phyloP scores from a whole-genome alignment of 2,329 filamentous ascomycete species.

The Hypoxylon sp. region DNA sequence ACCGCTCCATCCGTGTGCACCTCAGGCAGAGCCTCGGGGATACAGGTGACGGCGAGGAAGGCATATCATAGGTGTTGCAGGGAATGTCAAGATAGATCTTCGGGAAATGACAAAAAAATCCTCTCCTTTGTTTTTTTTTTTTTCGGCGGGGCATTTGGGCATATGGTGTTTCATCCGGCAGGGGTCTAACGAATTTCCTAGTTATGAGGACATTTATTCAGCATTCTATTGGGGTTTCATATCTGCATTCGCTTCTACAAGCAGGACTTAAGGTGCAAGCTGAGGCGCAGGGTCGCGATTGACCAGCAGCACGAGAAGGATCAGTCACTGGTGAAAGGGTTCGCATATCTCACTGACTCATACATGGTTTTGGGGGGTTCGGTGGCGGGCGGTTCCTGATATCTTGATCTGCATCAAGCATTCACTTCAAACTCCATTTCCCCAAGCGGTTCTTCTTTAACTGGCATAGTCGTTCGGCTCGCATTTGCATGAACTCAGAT shows the following conservation, averaged over 20 bases:
- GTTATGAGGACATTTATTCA: constrained; percentile 34
- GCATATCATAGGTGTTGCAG: constrained; percentile 44
- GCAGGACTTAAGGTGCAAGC: constrained; percentile 36
- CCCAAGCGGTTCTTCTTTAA: constrained; percentile 33
- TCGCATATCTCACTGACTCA: constrained; percentile 22
- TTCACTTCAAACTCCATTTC: constrained; percentile 27
- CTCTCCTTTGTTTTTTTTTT: constrained; percentile 36
- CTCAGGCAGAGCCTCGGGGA: constrained; percentile 25
- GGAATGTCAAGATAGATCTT: constrained; percentile 40
- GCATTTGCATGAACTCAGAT: constrained; percentile 41
- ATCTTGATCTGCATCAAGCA: constrained; percentile 29
- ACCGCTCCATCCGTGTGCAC: constrained; percentile 15
- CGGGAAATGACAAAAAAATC: constrained; percentile 44
- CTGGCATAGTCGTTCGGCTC: constrained; percentile 39
- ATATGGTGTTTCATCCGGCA: constrained; percentile 29
- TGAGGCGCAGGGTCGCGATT: constrained; percentile 36
- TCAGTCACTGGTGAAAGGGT: constrained; percentile 27
- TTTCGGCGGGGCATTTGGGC: constrained; percentile 30
- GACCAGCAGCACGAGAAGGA: constrained; percentile 36
- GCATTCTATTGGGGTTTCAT: constrained; percentile 33
- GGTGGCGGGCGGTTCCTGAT: constrained; percentile 28
- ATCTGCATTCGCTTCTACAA: constrained; percentile 36
- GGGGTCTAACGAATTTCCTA: constrained; percentile 36
- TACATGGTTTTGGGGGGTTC: constrained; percentile 19
- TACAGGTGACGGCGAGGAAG: constrained; percentile 29